Conservation (phyloP, 2,329 filamentous ascomycete species). For the Ophiostoma sp. region DNA sequence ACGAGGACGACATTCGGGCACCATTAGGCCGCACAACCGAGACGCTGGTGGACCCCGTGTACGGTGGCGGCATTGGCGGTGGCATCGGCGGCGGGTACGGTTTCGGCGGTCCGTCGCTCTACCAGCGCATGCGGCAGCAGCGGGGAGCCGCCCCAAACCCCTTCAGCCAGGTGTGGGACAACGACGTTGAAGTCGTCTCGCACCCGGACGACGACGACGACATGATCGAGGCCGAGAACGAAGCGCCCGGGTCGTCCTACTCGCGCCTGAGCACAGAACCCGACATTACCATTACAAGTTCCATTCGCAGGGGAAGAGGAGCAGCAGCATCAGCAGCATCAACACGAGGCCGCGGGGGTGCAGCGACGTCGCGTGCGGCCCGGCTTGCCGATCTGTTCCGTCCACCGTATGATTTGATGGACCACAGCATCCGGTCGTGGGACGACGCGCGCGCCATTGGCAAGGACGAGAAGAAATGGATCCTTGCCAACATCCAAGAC, state of each 20-base stretch:
- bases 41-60: slow-evolving; percentile 72
- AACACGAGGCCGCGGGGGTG: background rate
- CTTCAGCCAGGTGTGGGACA: slow-evolving; percentile 39
- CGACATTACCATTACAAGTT: background rate
- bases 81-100: slow-evolving; percentile 45
- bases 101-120: slow-evolving; percentile 42
- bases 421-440: slow-evolving; percentile 58
- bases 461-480: slow-evolving; percentile 86
- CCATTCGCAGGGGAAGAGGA: background rate
- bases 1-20: slow-evolving; percentile 65
- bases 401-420: slow-evolving; percentile 87
- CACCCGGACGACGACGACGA: slow-evolving; percentile 25
- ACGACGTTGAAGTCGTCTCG: slow-evolving; percentile 19
- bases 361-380: slow-evolving; percentile 20
- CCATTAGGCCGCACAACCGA: slow-evolving; percentile 89
- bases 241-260: background rate
- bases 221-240: background rate
- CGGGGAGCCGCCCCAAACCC: slow-evolving; percentile 32
- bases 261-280: background rate
- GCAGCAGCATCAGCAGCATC: background rate
- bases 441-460: slow-evolving; percentile 79
- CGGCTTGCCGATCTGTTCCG: slow-evolving; percentile 87
- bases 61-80: slow-evolving; percentile 41
- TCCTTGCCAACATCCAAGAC: slow-evolving; percentile 93
- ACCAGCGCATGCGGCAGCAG: slow-evolving; percentile 53